Evolutionary conservation across 2,329 filamentous ascomycete species (phyloP), one percentile per base, ranked within the genome.

Genomic region (Aspergillus fijiensis): DNA sequence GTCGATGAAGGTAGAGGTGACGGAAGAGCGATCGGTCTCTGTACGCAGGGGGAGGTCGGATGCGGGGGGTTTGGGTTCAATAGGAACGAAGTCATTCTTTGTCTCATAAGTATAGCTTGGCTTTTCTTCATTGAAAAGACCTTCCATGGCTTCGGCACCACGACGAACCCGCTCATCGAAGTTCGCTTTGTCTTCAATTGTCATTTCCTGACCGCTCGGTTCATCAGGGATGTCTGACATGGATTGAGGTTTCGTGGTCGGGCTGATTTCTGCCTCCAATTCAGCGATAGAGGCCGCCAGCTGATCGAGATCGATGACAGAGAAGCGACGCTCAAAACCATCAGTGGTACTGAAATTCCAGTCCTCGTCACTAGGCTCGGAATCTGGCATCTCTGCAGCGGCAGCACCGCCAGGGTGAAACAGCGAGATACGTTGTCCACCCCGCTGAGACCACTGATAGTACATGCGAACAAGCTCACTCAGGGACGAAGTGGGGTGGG

Each of bases 261-360:
- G 67, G 63, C 76, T 72, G 67, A 72, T 63, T 55, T 78, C 71
- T 68, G 78, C 67, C 69, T 81, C 75, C 56, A 79, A 67, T 49
- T 76, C 74, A 16, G 77, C 76, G 52, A 82, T 73, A 1, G 80
- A 80, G 54, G 81, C 80, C 14, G 74, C 73, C 42, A 82, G 72
- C 60, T 81, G 74, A 63, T 81, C 75, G 9, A 79, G 63, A 61
- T 79, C 74, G 51, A 82, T 76, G 48, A 80, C 75, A 2, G 80
- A 81, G 52, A 81, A 80, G 35, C 80, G 70, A 58, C 79, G 76
- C 62, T 87, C 83, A 64, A 87, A 87, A 14, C 84, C 82, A 63
- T 85, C 84, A 2, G 85, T 87, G 5, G 84, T 86, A 65, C 85
- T 87, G 69, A 88, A 88, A 59, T 86, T 87, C 86, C 86, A 88